A percentile compares a stretch with the other conserved stretches of the same genome.
Conservation (phyloP, 1,284 basidiomycete genomes). For the Cutaneotrichosporon cutaneum region DNA sequence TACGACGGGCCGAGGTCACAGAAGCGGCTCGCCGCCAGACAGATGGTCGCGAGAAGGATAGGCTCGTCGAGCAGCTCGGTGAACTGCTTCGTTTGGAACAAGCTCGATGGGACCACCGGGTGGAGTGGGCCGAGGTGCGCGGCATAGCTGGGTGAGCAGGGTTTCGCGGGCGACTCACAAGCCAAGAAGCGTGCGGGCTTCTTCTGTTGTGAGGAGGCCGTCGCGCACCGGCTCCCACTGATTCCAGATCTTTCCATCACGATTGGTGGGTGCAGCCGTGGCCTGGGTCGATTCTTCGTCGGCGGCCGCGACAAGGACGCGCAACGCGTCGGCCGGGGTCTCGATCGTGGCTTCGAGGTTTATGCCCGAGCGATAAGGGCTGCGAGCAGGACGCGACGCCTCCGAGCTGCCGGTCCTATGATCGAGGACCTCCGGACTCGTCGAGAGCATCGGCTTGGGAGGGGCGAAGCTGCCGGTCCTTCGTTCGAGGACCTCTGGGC, state of each 20-base stretch:
- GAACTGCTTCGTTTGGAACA: conserved; percentile 24
- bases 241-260: conserved; percentile 23
- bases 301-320: conserved; percentile 25
- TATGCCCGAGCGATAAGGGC: conserved; percentile 2
- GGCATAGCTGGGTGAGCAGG: conserved; percentile 14
- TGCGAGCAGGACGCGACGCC: not conserved
- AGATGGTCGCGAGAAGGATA: conserved; percentile 22
- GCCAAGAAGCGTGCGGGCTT: conserved; percentile 19
- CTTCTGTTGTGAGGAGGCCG: conserved; percentile 27
- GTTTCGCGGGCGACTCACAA: conserved; percentile 3
- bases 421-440: not conserved
- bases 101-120: conserved; percentile 20
- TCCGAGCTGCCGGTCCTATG: conserved; percentile 20
- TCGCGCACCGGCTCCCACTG: conserved; percentile 30
- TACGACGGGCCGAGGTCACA: conserved; percentile 27
- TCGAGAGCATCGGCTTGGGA: not conserved
- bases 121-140: conserved; percentile 22
- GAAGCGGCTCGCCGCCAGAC: conserved; percentile 21
- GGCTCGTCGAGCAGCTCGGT: conserved; percentile 23
- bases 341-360: conserved; percentile 17
- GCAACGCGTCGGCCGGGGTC: conserved; percentile 29
- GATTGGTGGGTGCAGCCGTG: not conserved
- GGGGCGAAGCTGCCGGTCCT: conserved; percentile 12
- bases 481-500: not conserved
- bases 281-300: conserved; percentile 12